phyloP scores from a whole-genome alignment of 1,284 basidiomycete species.

The Rhodotorula sp. region DNA sequence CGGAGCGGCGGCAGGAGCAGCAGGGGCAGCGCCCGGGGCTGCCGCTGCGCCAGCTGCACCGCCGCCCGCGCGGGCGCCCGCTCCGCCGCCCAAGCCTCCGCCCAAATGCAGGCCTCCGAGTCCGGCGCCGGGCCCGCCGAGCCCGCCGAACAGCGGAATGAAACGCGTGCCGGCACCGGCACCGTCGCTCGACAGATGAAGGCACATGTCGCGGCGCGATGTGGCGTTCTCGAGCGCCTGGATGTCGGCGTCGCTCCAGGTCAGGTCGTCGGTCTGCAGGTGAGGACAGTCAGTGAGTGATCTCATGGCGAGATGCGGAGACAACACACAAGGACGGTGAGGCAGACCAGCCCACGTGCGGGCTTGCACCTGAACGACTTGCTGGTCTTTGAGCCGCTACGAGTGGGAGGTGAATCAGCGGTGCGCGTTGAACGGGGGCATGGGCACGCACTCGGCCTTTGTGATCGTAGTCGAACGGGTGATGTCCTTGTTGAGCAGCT shows the following conservation, averaged over 20 bases:
- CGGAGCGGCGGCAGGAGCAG: not conserved
- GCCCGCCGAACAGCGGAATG: slow-evolving; percentile 6
- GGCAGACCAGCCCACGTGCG: slow-evolving; percentile 21
- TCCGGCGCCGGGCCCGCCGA: slow-evolving; percentile 6
- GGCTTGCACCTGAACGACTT: slow-evolving; percentile 10
- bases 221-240: slow-evolving; percentile 9
- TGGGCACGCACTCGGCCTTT: slow-evolving; percentile 10
- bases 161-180: not conserved
- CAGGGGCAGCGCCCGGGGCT: not conserved
- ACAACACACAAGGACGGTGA: slow-evolving; percentile 20
- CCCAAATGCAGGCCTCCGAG: not conserved
- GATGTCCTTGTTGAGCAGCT: slow-evolving; percentile 22
- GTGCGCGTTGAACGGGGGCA: not conserved
- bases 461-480: slow-evolving; percentile 8
- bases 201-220: slow-evolving; percentile 12
- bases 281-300: not conserved
- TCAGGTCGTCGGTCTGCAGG: slow-evolving; percentile 29
- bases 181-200: slow-evolving; percentile 18
- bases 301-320: too few relatives aligned
- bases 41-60: not conserved
- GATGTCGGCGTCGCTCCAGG: slow-evolving; percentile 23
- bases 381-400: slow-evolving; percentile 16
- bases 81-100: not conserved
- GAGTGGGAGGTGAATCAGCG: not conserved
- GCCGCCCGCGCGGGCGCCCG: not conserved